These are phyloP conservation scores for Silybum marianum DNA, from an alignment of 129 eudicot species.

Conservation along the genomic window DNA sequence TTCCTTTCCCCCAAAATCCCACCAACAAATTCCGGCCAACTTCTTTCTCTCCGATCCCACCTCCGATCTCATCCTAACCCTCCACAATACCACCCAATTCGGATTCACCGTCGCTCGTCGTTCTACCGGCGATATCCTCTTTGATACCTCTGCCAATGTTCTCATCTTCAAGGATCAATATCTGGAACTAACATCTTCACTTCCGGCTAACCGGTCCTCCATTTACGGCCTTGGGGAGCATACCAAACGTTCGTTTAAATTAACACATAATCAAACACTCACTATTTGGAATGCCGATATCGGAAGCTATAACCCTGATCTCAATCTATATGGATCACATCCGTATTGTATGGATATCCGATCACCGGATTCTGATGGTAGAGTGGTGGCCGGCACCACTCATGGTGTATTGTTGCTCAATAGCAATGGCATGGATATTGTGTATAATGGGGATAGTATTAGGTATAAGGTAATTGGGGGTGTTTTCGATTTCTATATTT, in stretches of 20 bases:
- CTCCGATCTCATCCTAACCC: constrained; percentile 68
- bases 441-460: constrained; percentile 64
- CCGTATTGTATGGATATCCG: constrained; percentile 87
- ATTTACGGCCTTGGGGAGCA: constrained; percentile 92
- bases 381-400: constrained; percentile 45
- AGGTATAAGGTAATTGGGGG: constrained; percentile 93
- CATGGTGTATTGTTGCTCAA: constrained; percentile 87
- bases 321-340: constrained; percentile 83
- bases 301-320: constrained; percentile 46
- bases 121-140: constrained; percentile 67
- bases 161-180: constrained; percentile 81
- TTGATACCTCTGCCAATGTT: constrained; percentile 53
- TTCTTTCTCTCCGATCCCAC: constrained; percentile 44
- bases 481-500: constrained; percentile 70
- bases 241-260: constrained; percentile 61
- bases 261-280: constrained; percentile 61
- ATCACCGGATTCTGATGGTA: constrained; percentile 43
- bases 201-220: constrained; percentile 58
- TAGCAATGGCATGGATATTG: constrained; percentile 90
- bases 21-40: constrained; percentile 15
- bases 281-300: constrained; percentile 82
- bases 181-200: constrained; percentile 71
- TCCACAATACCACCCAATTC: constrained; percentile 69
- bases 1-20: background rate
- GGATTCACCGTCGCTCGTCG: constrained; percentile 65